Percentiles rank a stretch among this genome's conserved stretches.
Conservation (phyloP, 371 early-diverging fungal genomes). For the Apophysomyces variabilis region DNA sequence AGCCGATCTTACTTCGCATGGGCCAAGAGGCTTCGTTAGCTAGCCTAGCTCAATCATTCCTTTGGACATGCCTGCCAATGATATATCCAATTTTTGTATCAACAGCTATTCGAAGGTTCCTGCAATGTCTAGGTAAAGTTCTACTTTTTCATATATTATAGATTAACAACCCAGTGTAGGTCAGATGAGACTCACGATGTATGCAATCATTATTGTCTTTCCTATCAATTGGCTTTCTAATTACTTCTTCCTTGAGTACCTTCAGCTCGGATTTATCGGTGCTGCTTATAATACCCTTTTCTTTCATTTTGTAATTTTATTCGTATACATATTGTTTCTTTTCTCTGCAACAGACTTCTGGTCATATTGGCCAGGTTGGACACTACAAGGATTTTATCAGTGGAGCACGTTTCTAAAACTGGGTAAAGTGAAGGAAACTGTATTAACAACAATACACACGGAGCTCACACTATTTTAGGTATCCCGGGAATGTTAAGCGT, state of each 20-base stretch:
- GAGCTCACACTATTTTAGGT: constrained; percentile 19
- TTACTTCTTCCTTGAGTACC: constrained; percentile 33
- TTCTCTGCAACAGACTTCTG: constrained; percentile 26
- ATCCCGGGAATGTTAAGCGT: constrained; percentile 55
- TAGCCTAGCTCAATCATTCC: constrained; percentile 33
- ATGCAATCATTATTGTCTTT: constrained; percentile 30
- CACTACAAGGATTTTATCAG: constrained; percentile 28
- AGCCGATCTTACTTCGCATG: constrained; percentile 32
- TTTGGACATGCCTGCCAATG: constrained; percentile 31
- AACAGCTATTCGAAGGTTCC: constrained; percentile 39
- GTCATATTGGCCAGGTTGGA: constrained; percentile 44
- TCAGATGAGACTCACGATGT: constrained; percentile 46
- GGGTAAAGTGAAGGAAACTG: constrained; percentile 23
- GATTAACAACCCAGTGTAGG: constrained; percentile 18
- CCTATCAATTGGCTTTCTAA: constrained; percentile 40
- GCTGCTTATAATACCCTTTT: constrained; percentile 31
- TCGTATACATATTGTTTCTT: constrained; percentile 17
- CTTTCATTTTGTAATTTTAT: constrained; percentile 16
- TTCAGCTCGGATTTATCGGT: constrained; percentile 37
- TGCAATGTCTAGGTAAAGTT: constrained; percentile 39
- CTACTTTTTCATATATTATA: constrained; percentile 8
- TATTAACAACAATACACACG: background rate
- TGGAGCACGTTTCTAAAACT: constrained; percentile 48
- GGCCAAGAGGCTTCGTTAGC: constrained; percentile 44
- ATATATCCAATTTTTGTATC: constrained; percentile 33